Evolutionary conservation across 108 stramenopile species (phyloP), one percentile per base, ranked within the genome.

Genomic region (Aurantiochytrium sp.): DNA sequence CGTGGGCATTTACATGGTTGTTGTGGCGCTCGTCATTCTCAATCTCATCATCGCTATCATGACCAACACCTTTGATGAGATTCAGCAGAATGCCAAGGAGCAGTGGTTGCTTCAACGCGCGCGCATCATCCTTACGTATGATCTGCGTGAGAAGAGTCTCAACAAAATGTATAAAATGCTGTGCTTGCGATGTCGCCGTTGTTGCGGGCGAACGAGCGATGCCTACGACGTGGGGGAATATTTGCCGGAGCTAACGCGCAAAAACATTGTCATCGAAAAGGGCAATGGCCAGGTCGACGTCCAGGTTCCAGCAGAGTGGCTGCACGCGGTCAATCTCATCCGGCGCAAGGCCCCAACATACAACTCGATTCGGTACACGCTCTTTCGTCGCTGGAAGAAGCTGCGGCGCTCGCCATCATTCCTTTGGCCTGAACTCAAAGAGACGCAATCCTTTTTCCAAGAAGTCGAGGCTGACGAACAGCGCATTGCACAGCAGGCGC

Each of bases 51-150:
- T 83, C 25, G 73, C 73, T 43, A 83, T 83, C 73, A 83, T 83
- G 73, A 83, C 73, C 73, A 83, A 83, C 73, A 83, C 73, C 47
- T 83, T 83, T 51, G 73, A 83, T 21, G 49, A 83, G 8, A 83
- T 83, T 10, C 73, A 83, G 49, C 73, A 83, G 6, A 83, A 83
- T 0, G 73, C 73, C n/a, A 83, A 83, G 25, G 73, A 83, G 25
- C 47, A 83, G 49, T 83, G 73, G 73, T 43, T 83, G 47, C 49
- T 83, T 5, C 49, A 51, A 43, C 73, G 73, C 49, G 73, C 73
- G 21, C 44, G 73, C 21, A 45, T 83, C 73, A 83, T 83, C 25
- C 25, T 83, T 5, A 45, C 47, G 14, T 83, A 83, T 21, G 73
- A 83, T 21, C 19, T 51, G 23, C 44, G 47, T 1, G 73, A 83